Conservation (phyloP, 1,284 basidiomycete genomes). For the Coniferiporia sulphurascens region DNA sequence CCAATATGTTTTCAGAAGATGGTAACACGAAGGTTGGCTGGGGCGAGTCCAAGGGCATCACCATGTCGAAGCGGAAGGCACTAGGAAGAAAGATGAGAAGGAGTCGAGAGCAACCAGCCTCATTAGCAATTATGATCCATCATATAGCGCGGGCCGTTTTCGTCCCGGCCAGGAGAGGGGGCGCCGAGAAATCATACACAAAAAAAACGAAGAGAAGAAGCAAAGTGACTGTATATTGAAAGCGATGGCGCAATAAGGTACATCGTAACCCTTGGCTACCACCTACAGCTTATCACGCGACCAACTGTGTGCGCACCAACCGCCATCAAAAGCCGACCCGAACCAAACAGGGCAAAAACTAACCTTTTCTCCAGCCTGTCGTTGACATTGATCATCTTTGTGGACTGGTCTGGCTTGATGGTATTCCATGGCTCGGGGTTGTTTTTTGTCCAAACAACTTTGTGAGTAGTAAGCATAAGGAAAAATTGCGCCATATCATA, state of each 20-base stretch:
- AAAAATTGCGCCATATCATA: neutral
- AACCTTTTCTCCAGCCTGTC: slow-evolving; percentile 71
- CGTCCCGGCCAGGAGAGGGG: neutral
- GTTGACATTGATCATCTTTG: slow-evolving; percentile 64
- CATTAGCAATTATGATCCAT: neutral
- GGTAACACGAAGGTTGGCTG: slow-evolving; percentile 40
- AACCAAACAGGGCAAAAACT: slow-evolving; percentile 18
- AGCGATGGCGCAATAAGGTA: slow-evolving; percentile 16
- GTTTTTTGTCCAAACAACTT: slow-evolving; percentile 75
- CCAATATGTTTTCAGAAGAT: slow-evolving; percentile 38
- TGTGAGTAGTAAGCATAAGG: neutral
- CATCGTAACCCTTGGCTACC: slow-evolving; percentile 20
- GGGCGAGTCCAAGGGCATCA: slow-evolving; percentile 36
- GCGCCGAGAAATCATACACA: neutral
- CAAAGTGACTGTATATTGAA: slow-evolving; percentile 2
- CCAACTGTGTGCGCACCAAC: slow-evolving; percentile 46
- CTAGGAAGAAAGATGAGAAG: slow-evolving; percentile 6
- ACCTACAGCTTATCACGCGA: slow-evolving; percentile 59
- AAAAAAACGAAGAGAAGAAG: neutral
- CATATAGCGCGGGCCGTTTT: neutral
- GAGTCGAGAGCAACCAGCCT: slow-evolving; percentile 8
- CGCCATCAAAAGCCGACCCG: slow-evolving; percentile 16
- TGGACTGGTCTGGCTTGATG: slow-evolving; percentile 65
- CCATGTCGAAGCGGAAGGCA: slow-evolving; percentile 30
- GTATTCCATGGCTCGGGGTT: slow-evolving; percentile 81